phyloP scores from a whole-genome alignment of 495 filamentous ascomycete genomes.

The Cairneyella variabilis region DNA sequence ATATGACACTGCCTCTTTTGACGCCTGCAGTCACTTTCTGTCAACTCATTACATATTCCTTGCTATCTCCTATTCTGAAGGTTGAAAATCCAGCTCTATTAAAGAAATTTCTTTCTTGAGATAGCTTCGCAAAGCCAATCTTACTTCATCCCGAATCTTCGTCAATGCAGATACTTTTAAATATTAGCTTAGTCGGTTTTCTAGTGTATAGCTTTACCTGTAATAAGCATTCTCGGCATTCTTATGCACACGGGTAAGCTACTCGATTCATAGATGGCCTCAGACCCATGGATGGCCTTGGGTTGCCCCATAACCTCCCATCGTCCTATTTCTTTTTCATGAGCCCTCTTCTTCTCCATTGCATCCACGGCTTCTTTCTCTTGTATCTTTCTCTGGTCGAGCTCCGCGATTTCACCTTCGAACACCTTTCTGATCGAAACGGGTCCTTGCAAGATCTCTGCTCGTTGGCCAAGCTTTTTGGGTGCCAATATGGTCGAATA shows the following conservation, averaged over 20 bases:
- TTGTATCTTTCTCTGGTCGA: constrained; percentile 6
- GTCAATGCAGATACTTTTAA: constrained; percentile 11
- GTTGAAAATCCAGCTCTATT: constrained; percentile 11
- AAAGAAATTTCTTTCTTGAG: constrained; percentile 17
- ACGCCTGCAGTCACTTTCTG: not conserved
- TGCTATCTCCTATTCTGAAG: constrained; percentile 1
- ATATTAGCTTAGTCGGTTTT: not conserved
- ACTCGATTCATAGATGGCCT: not conserved
- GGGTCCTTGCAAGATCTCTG: not conserved
- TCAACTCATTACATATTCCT: not conserved
- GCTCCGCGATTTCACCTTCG: constrained; percentile 1
- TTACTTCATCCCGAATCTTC: constrained; percentile 10
- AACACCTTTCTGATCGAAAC: not conserved
- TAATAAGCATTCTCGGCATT: constrained; percentile 13
- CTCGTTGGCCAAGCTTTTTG: not conserved
- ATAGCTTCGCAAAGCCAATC: not conserved
- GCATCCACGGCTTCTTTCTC: constrained; percentile 1
- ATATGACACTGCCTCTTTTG: not conserved
- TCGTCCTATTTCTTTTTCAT: constrained; percentile 8
- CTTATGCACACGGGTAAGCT: constrained; percentile 7
- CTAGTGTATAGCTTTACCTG: constrained; percentile 6
- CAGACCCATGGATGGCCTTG: too few species aligned
- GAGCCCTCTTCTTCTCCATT: constrained; percentile 9
- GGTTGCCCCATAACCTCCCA: constrained; percentile 5
- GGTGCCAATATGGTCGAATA: not conserved